phyloP scores from a whole-genome alignment of 2,329 filamentous ascomycete genomes.

The Fusarium brevicatenulatum region DNA sequence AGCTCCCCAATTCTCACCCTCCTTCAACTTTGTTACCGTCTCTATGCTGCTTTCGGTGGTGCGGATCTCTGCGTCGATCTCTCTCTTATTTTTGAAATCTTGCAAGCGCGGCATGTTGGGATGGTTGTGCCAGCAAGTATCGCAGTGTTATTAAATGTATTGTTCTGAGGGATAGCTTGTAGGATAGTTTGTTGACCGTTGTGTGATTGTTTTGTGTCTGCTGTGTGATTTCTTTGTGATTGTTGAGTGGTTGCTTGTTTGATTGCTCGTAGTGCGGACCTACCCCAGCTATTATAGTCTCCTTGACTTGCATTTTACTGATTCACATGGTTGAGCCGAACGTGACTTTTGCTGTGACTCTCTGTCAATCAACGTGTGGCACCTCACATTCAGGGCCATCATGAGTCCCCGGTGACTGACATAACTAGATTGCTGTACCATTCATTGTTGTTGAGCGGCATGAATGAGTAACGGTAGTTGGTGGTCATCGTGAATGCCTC shows the following conservation, averaged over 20 bases:
- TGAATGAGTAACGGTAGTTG: accelerated
- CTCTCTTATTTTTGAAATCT: accelerated
- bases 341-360: not conserved
- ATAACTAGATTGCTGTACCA: accelerated
- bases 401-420: accelerated
- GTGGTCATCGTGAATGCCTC: accelerated
- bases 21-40: not conserved
- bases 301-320: not conserved
- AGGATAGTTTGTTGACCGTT: not conserved
- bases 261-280: accelerated
- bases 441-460: not conserved
- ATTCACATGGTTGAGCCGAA: not conserved
- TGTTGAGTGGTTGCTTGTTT: not conserved
- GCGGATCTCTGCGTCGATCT: not conserved
- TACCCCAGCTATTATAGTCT: not conserved
- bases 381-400: accelerated
- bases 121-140: accelerated
- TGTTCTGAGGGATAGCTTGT: accelerated
- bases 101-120: not conserved
- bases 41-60: not conserved
- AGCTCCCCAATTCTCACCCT: not conserved
- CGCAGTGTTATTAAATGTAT: accelerated
- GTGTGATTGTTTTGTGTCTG: not conserved
- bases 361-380: accelerated
- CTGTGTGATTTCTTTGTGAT: not conserved